Percentiles rank a stretch among this genome's conserved stretches.
Evolutionary conservation across 345 rosid genomes (phyloP).

Genomic region (Gossypium stocksii): DNA sequence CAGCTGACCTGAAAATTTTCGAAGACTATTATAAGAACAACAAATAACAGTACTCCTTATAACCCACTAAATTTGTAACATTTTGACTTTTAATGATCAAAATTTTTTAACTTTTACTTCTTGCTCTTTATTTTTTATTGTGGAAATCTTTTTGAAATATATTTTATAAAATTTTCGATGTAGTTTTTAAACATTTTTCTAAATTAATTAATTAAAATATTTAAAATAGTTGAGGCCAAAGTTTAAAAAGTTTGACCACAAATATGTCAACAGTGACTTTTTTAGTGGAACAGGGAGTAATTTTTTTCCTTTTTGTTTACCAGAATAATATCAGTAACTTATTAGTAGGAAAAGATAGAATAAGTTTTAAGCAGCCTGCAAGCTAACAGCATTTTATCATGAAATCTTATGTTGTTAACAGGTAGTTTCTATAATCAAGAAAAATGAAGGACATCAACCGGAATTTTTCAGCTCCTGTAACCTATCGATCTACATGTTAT

Average conservation of each 20-base stretch:
- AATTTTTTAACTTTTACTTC: too few relatives aligned
- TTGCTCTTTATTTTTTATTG: too few relatives aligned
- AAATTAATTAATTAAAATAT: too few relatives aligned
- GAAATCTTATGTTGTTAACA: background rate
- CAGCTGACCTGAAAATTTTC: conserved; percentile 64
- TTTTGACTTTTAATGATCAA: too few relatives aligned
- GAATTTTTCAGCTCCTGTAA: background rate
- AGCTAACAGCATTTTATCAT: background rate
- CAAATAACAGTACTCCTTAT: background rate
- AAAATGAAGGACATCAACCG: background rate
- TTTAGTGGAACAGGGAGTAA: too few relatives aligned
- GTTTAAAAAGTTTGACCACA: too few relatives aligned
- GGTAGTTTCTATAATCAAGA: background rate
- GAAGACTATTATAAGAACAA: conserved; percentile 17
- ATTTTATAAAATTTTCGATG: too few relatives aligned
- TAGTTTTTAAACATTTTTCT: too few relatives aligned
- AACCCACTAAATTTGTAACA: too few relatives aligned
- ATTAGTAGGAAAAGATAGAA: background rate
- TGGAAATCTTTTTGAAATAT: too few relatives aligned
- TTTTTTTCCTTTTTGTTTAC: background rate
- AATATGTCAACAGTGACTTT: too few relatives aligned
- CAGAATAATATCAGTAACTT: background rate
- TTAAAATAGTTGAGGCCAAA: too few relatives aligned
- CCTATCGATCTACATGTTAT: background rate
- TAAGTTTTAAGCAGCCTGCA: background rate